phyloP scores from a whole-genome alignment of 164 flowering plant genomes.

The Chimonanthus praecox region DNA sequence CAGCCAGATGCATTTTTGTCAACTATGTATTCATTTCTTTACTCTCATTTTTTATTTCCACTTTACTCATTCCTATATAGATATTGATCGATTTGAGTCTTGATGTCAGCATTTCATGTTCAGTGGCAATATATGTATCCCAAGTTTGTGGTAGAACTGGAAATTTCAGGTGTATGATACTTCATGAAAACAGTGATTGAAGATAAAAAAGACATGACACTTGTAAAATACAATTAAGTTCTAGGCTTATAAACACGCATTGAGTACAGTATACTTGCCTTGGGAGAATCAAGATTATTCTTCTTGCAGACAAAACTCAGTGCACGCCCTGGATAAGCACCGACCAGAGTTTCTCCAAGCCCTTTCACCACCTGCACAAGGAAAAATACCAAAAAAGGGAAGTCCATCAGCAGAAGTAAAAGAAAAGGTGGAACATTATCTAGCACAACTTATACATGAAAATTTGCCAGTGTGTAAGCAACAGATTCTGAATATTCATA shows the following conservation, averaged over 20 bases:
- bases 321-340: slow-evolving; percentile 99
- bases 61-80: too few species aligned
- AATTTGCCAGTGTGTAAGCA: background rate
- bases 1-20: background rate
- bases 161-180: background rate
- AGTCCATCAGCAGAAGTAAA: background rate
- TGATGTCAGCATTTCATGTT: background rate
- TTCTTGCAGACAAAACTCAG: slow-evolving; percentile 87
- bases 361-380: slow-evolving; percentile 79
- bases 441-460: background rate
- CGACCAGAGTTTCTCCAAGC: slow-evolving; percentile 97
- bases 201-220: background rate
- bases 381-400: background rate
- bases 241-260: background rate
- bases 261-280: slow-evolving; percentile 32
- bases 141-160: background rate
- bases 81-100: background rate
- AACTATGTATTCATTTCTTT: too few species aligned
- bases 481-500: background rate
- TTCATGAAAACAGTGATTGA: background rate
- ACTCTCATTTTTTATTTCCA: too few species aligned
- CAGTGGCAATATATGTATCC: background rate
- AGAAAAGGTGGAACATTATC: background rate
- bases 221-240: background rate
- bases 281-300: slow-evolving; percentile 62